Evolutionary conservation across 2,329 filamentous ascomycete genomes (phyloP).

Genomic region (Pseudogymnoascus destructans): DNA sequence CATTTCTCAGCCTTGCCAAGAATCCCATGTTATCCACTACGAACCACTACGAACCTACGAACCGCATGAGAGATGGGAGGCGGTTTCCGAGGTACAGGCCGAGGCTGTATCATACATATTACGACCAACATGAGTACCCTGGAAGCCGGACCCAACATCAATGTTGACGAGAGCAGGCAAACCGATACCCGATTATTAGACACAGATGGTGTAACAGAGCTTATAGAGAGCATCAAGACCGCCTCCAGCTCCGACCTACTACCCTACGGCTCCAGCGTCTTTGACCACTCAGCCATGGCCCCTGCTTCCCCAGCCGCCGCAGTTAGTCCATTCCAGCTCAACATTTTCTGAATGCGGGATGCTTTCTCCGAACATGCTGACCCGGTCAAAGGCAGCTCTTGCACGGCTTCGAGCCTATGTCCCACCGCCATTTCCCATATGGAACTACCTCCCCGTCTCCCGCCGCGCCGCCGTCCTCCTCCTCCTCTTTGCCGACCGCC

Average conservation of each 20-base stretch:
- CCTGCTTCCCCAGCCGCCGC: constrained; percentile 22
- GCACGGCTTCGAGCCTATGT: constrained; percentile 47
- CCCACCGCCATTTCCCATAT: constrained; percentile 46
- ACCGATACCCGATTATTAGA: neutral
- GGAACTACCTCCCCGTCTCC: constrained; percentile 46
- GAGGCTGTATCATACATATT: neutral
- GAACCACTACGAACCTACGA: neutral
- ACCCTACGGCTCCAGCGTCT: constrained; percentile 13
- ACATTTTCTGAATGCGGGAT: neutral
- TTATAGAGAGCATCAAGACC: constrained; percentile 22
- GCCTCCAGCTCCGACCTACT: constrained; percentile 16
- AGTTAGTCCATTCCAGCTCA: constrained; percentile 18
- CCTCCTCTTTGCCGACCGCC: constrained; percentile 71
- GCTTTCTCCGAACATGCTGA: constrained; percentile 11
- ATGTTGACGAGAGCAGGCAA: neutral
- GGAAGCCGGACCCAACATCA: neutral
- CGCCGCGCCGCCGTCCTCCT: constrained; percentile 78
- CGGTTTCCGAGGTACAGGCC: constrained; percentile 1
- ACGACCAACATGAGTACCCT: neutral
- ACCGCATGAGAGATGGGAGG: neutral
- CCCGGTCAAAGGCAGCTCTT: constrained; percentile 27
- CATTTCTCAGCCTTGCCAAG: constrained; percentile 4
- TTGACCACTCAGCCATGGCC: constrained; percentile 25
- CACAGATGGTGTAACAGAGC: constrained; percentile 17
- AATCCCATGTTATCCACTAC: constrained; percentile 1